These are phyloP conservation scores for Botrytis fragariae DNA, from an alignment of 2,329 filamentous ascomycete species.

Conservation along the genomic window DNA sequence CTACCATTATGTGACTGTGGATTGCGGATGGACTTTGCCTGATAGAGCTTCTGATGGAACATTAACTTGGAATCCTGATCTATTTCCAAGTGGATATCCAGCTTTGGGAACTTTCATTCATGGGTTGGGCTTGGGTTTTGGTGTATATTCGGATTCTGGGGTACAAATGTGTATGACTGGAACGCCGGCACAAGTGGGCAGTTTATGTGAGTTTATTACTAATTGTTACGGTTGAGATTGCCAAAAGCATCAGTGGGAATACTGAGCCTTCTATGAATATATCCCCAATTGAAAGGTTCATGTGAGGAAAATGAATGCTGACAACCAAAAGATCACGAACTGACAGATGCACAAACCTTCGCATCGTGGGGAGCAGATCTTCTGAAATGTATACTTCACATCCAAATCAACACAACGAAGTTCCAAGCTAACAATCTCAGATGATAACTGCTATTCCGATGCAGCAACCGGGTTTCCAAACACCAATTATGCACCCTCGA, in stretches of 20 bases:
- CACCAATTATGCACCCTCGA: constrained; percentile 38
- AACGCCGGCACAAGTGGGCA: constrained; percentile 31
- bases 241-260: not conserved
- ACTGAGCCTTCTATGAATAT: not conserved
- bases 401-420: too few species aligned
- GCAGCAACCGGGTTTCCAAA: constrained; percentile 40
- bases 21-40: constrained; percentile 50
- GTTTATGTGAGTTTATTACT: constrained; percentile 29
- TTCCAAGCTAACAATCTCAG: constrained; percentile 25
- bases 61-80: constrained; percentile 43
- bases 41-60: constrained; percentile 38
- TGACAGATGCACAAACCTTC: constrained; percentile 31
- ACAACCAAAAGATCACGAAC: constrained; percentile 29
- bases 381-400: constrained; percentile 42
- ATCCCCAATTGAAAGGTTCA: not conserved
- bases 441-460: constrained; percentile 42
- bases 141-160: constrained; percentile 44
- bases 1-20: constrained; percentile 50
- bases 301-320: not conserved
- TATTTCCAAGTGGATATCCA: constrained; percentile 45
- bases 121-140: constrained; percentile 43
- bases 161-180: constrained; percentile 37
- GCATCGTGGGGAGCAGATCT: constrained; percentile 39
- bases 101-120: constrained; percentile 45
- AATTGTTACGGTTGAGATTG: not conserved